These are phyloP conservation scores for Lolium perenne DNA, from an alignment of 176 grass and related monocot species.

Conservation along the genomic window DNA sequence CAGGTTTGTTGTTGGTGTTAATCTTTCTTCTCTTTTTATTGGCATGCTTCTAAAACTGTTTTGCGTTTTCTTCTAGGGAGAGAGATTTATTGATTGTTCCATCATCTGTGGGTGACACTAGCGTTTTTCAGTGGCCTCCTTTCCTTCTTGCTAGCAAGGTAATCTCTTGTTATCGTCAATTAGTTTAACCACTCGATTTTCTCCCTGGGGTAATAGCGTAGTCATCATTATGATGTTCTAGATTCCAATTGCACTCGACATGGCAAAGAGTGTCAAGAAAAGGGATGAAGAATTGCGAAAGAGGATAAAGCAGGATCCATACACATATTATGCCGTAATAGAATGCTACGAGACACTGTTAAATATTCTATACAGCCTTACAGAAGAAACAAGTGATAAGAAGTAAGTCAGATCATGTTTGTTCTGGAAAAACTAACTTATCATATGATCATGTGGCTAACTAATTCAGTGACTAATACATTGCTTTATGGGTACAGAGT, in stretches of 20 bases:
- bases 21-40: constrained; percentile 17
- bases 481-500: constrained; percentile 50
- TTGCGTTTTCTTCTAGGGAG: constrained; percentile 60
- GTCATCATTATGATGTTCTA: constrained; percentile 36
- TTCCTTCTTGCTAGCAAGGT: constrained; percentile 99
- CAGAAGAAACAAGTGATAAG: constrained; percentile 51
- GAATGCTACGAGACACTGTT: constrained; percentile 81
- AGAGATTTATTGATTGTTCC: constrained; percentile 81
- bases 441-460: constrained; percentile 15
- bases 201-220: not conserved
- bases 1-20: constrained; percentile 53
- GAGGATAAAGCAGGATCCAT: constrained; percentile 68
- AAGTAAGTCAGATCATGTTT: constrained; percentile 51
- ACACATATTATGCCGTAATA: constrained; percentile 70
- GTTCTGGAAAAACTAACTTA: constrained; percentile 18
- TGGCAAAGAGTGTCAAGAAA: constrained; percentile 84
- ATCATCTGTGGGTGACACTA: constrained; percentile 56
- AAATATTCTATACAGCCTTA: constrained; percentile 63
- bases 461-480: constrained; percentile 28
- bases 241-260: constrained; percentile 94
- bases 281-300: constrained; percentile 70
- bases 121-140: constrained; percentile 86
- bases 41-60: constrained; percentile 23
- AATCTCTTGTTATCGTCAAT: constrained; percentile 11
- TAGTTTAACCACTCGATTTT: constrained; percentile 30